These are phyloP conservation scores for Acidiella bohemica DNA, from an alignment of 495 filamentous ascomycete species.

Conservation along the genomic window DNA sequence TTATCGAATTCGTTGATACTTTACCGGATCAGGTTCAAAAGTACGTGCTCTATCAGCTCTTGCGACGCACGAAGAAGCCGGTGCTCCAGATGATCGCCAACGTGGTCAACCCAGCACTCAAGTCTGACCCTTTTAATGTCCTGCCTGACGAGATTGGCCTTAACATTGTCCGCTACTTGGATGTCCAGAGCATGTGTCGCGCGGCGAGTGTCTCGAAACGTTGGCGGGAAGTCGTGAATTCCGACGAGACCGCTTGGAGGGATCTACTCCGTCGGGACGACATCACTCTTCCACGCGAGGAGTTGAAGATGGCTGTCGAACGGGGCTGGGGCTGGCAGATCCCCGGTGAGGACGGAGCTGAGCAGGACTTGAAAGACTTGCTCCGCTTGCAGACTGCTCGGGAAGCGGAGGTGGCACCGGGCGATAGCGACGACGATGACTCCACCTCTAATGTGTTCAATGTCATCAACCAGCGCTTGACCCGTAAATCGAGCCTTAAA, in stretches of 20 bases:
- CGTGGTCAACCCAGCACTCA: constrained; percentile 89
- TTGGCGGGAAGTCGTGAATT: constrained; percentile 81
- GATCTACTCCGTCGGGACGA: constrained; percentile 77
- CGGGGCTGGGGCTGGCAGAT: constrained; percentile 99
- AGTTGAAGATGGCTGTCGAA: constrained; percentile 70
- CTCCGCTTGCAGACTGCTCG: constrained; percentile 19
- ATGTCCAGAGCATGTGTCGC: constrained; percentile 74
- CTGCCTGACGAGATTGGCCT: constrained; percentile 79
- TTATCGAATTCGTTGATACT: constrained; percentile 81
- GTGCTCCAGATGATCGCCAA: constrained; percentile 85
- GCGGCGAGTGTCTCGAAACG: constrained; percentile 88
- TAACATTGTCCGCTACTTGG: constrained; percentile 75
- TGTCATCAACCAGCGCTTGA: constrained; percentile 31
- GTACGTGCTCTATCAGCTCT: constrained; percentile 90
- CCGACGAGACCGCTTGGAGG: constrained; percentile 92
- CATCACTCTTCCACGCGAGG: constrained; percentile 62
- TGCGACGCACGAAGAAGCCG: constrained; percentile 75
- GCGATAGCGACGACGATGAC: constrained; percentile 17
- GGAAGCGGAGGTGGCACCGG: no score
- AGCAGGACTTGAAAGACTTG: constrained; percentile 54
- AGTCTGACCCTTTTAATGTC: constrained; percentile 76
- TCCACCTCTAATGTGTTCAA: no score
- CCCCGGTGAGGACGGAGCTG: constrained; percentile 63
- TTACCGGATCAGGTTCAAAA: constrained; percentile 80
- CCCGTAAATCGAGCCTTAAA: constrained; percentile 42